A percentile compares a stretch with the other conserved stretches of the same genome.
Evolutionary conservation across 768 basidiomycete species (phyloP).

Genomic region (Plicaturopsis crispa): DNA sequence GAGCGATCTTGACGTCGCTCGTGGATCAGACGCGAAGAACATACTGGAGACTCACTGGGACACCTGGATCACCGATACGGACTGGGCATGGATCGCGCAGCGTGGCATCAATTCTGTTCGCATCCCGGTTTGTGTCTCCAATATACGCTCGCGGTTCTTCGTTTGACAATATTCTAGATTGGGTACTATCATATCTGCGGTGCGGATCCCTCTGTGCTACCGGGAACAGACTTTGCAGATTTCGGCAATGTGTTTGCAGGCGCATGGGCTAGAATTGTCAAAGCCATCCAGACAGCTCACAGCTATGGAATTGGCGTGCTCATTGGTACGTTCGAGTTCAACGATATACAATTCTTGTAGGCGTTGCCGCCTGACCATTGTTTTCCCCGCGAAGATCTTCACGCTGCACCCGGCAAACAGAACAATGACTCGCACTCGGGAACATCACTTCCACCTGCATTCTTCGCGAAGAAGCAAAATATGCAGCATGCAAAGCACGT

Average conservation of each 20-base stretch:
- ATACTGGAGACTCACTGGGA: conserved; percentile 41
- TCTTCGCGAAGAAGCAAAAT: conserved; percentile 38
- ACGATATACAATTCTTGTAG: conserved; percentile 1
- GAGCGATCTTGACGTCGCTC: conserved; percentile 67
- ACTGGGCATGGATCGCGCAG: conserved; percentile 47
- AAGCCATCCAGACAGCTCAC: conserved; percentile 52
- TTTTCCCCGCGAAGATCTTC: conserved; percentile 70
- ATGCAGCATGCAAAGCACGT: conserved; percentile 40
- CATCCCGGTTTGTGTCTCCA: conserved; percentile 39
- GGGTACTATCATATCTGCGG: conserved; percentile 68
- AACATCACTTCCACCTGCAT: conserved; percentile 42
- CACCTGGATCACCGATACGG: conserved; percentile 43
- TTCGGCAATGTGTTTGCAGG: conserved; percentile 43
- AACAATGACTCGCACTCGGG: conserved; percentile 64
- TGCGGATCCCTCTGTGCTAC: conserved; percentile 47
- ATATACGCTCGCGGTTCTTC: background rate
- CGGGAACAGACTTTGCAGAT: conserved; percentile 58
- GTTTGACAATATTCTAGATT: conserved; percentile 36
- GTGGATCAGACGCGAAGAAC: conserved; percentile 36
- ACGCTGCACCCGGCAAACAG: conserved; percentile 71
- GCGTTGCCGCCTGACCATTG: too few species aligned
- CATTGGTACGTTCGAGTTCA: conserved; percentile 37
- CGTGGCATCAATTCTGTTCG: conserved; percentile 54
- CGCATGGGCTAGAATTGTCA: conserved; percentile 59
- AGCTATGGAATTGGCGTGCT: conserved; percentile 62